A percentile compares a stretch with the other conserved stretches of the same genome.
These are phyloP conservation scores for Leccinum rimulosum DNA, from an alignment of 768 basidiomycete species.

Conservation along the genomic window DNA sequence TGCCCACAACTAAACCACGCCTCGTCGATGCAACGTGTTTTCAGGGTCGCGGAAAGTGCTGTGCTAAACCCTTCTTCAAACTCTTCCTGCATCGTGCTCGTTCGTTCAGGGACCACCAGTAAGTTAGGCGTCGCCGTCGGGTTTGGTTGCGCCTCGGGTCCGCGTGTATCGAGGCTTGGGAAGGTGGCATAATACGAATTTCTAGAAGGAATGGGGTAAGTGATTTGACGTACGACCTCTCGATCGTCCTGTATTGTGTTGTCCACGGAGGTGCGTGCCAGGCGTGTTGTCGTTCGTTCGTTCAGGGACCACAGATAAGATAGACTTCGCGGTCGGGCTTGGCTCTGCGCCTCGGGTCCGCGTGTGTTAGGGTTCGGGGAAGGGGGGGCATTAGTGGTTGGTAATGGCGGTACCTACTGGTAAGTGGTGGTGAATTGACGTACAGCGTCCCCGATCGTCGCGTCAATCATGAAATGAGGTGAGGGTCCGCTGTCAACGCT, in stretches of 20 bases:
- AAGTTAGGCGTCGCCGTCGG: neutral
- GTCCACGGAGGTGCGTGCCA: neutral
- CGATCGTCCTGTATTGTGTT: neutral
- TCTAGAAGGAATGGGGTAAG: neutral
- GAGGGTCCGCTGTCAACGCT: neutral
- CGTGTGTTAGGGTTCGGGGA: constrained; percentile 3
- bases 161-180: neutral
- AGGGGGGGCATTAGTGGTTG: neutral
- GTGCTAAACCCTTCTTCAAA: neutral
- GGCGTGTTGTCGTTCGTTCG: neutral
- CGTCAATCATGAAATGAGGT: neutral
- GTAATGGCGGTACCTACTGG: neutral
- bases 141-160: neutral
- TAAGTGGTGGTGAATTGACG: neutral
- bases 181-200: neutral
- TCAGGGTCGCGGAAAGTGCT: constrained; percentile 16
- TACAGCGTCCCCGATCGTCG: neutral
- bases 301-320: neutral
- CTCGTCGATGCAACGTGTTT: constrained; percentile 27
- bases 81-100: neutral
- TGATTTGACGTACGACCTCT: neutral
- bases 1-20: constrained; percentile 5
- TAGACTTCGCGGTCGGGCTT: neutral
- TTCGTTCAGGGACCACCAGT: neutral
- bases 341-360: constrained; percentile 6